Evolutionary conservation across 2,329 filamentous ascomycete species (phyloP), one percentile per base, ranked within the genome.

Genomic region (Amauroascus verrucosus): DNA sequence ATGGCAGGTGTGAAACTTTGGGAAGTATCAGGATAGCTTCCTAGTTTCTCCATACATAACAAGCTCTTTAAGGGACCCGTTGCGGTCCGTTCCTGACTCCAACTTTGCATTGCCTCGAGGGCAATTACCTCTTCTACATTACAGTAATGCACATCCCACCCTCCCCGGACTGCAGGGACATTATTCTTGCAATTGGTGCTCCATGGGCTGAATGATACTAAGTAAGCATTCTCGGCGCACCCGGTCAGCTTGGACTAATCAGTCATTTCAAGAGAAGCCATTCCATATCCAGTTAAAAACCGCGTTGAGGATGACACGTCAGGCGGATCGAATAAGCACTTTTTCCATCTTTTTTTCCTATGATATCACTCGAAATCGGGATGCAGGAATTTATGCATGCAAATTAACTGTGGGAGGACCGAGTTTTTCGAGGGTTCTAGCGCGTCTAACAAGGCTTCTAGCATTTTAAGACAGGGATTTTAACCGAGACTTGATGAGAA

Each of bases 241-340:
- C 13, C 38, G 13, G 6, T 24, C 3, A 13, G 14, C 33, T 33
- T 30, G 41, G 14, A 6, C 41, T 16, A 30, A 45, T 24, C 9
- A n/a, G 6, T n/a, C 13, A 6, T 24, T 7, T 13, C 41, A 6
- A 14, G 22, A 18, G 16, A 9, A 6, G 26, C 35, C 26, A 41
- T 22, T n/a, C 26, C 33, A 50, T 9, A 41, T 22, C 22, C 4
- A 49, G 32, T 26, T 41, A 50, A 32, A 30, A 30, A 30, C 9
- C 26, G 26, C n/a, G 18, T 41, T 26, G 13, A 38, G 16, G 30
- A 37, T 52, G 50, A 52, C 50, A 52, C 50, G 41, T 52, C 50
- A 52, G 50, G 50, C 50, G 41, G 20, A 37, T 52, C 49, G 32
- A 45, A 45, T 37, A 22, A 16, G 26, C 38, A 49, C 47, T 18